Evolutionary conservation across 1,284 basidiomycete genomes (phyloP), one percentile per base, ranked within the genome.

Genomic region (Cutaneotrichosporon sp.): DNA sequence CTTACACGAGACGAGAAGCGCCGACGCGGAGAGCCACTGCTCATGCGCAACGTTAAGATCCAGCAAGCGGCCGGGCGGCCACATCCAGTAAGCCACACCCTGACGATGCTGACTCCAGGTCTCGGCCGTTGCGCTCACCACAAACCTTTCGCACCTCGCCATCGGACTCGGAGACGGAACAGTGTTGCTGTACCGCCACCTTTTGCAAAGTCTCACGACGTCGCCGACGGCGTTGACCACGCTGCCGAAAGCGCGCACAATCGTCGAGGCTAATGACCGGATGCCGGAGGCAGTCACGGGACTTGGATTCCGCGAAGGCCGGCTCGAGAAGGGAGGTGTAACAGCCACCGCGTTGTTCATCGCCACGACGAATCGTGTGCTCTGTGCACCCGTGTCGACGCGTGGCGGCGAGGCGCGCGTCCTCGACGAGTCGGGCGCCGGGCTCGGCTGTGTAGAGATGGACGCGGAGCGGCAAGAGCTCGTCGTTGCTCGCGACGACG

Each of bases 161-260:
- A 86, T 97, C 49, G 96, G 93, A 9, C 85, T 98, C 11, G 93
- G 89, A 1, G 95, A 98, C 74, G 96, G 96, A n/a, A 91, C 91
- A 0, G 93, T 97, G 7, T 85, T 97, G 6, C 84, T 97, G 21
- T 94, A 94, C 75, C 88, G 92, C 5, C 91, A 97, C 72, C 84
- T 98, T 42, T 89, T 95, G 73, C 92, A 96, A 75, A 92, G 91
- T 0, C 84, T 95, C 26, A 85, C 88, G 13, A 87, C 89, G 0
- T 76, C 79, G 1, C 78, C 79, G 0, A 74, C 73, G 0, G 66
- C 88, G 1, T 83, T 91, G 14, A 87, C 87, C 6, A 81, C 89
- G 7, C 80, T 95, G 16, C 91, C 91, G 0, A 94, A 95, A 81
- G 85, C 89, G 7, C 88, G 90, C 42, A 85, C 87, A 1, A 83